These are phyloP conservation scores for Ascosphaera apis DNA, from an alignment of 2,329 filamentous ascomycete species.

Conservation along the genomic window DNA sequence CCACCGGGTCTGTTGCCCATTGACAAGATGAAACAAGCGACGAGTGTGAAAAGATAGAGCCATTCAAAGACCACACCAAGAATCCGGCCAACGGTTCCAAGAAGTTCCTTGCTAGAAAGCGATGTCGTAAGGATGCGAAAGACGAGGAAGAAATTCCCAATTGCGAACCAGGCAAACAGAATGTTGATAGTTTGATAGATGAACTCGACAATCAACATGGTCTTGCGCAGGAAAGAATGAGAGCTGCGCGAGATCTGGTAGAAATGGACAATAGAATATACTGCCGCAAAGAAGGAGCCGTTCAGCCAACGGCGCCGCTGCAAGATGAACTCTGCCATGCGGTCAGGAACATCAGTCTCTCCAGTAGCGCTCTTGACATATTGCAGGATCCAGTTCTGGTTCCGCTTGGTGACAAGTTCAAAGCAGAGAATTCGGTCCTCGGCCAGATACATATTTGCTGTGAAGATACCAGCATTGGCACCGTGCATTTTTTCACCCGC, in stretches of 20 bases:
- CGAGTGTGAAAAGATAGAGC: conserved; percentile 75
- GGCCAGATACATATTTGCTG: conserved; percentile 48
- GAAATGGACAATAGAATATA: conserved; percentile 87
- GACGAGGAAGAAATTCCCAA: conserved; percentile 97
- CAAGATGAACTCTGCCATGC: conserved; percentile 81
- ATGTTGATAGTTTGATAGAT: conserved; percentile 85
- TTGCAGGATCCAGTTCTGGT: conserved; percentile 90
- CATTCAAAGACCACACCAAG: conserved; percentile 84
- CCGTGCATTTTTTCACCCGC: conserved; percentile 89
- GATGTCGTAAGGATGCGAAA: conserved; percentile 91
- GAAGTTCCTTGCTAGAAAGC: conserved; percentile 42
- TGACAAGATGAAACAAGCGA: conserved; percentile 85
- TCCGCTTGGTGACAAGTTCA: conserved; percentile 89
- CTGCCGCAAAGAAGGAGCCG: conserved; percentile 90
- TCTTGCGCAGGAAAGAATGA: conserved; percentile 67
- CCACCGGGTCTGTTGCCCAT: conserved; percentile 89
- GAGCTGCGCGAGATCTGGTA: conserved; percentile 89
- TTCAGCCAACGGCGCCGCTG: conserved; percentile 95
- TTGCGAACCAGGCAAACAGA: conserved; percentile 96
- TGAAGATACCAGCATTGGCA: conserved; percentile 84
- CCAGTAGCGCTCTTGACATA: conserved; percentile 96
- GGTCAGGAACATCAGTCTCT: conserved; percentile 90
- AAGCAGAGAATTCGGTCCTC: conserved; percentile 30
- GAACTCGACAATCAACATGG: conserved; percentile 82
- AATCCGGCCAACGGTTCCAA: conserved; percentile 51